These are phyloP conservation scores for Trichophyton mentagrophytes DNA, from an alignment of 2,329 filamentous ascomycete genomes.

Conservation along the genomic window DNA sequence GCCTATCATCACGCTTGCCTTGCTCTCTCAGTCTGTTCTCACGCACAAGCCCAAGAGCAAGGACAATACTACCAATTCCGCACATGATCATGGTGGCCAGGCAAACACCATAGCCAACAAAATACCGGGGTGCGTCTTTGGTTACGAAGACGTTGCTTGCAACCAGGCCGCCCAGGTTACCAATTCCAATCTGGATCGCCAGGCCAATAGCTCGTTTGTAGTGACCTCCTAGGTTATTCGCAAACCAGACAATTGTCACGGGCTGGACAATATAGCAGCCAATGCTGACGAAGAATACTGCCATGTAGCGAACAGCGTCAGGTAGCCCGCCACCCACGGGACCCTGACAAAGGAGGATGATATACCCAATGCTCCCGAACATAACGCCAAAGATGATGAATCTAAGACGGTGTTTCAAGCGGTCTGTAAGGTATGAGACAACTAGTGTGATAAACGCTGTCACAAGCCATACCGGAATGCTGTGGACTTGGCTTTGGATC, in stretches of 20 bases:
- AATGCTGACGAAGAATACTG: slow-evolving; percentile 26
- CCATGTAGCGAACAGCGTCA: slow-evolving; percentile 24
- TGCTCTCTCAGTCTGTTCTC: slow-evolving; percentile 22
- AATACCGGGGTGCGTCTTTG: background rate
- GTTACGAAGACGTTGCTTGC: slow-evolving; percentile 8
- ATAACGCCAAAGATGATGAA: slow-evolving; percentile 22
- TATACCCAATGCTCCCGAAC: slow-evolving; percentile 25
- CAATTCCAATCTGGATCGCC: slow-evolving; percentile 46
- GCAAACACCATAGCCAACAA: background rate
- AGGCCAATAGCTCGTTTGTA: slow-evolving; percentile 41
- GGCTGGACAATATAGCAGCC: slow-evolving; percentile 27
- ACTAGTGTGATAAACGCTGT: slow-evolving; percentile 18
- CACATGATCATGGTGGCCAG: slow-evolving; percentile 22
- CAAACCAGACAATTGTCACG: slow-evolving; percentile 37
- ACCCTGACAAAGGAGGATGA: slow-evolving; percentile 21
- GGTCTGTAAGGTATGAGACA: slow-evolving; percentile 24
- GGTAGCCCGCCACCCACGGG: slow-evolving; percentile 13
- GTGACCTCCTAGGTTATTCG: slow-evolving; percentile 42
- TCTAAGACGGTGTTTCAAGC: slow-evolving; percentile 20
- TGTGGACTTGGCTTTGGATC: slow-evolving; percentile 28
- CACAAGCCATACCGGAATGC: slow-evolving; percentile 18
- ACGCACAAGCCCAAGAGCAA: slow-evolving; percentile 17
- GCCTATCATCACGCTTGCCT: slow-evolving; percentile 18
- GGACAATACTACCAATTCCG: slow-evolving; percentile 17
- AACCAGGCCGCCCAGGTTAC: slow-evolving; percentile 28